These are phyloP conservation scores for Wickerhamomyces sydowiorum DNA, from an alignment of 805 yeast species.

Conservation along the genomic window DNA sequence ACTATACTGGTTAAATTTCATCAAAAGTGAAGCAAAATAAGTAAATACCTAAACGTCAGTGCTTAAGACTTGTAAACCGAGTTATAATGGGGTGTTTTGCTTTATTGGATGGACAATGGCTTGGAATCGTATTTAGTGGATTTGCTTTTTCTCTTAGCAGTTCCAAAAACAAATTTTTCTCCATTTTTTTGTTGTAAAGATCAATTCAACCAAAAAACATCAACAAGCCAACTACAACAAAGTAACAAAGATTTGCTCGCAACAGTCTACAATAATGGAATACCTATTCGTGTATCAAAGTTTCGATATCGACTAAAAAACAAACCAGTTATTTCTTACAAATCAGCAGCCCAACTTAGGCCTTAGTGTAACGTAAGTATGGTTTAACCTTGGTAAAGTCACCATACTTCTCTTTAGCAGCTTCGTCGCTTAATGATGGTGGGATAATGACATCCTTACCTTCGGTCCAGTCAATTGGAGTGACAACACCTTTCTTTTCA, in stretches of 20 bases:
- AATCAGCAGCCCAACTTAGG: slow-evolving; percentile 7
- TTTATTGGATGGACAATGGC: too few relatives aligned
- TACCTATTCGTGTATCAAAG: too few relatives aligned
- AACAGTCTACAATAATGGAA: too few relatives aligned
- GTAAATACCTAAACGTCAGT: too few relatives aligned
- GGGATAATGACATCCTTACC: slow-evolving; percentile 93
- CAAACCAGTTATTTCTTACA: background rate
- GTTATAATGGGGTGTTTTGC: too few relatives aligned
- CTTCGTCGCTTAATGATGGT: slow-evolving; percentile 75
- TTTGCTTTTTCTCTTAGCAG: background rate
- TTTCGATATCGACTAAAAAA: background rate
- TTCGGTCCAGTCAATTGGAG: slow-evolving; percentile 87
- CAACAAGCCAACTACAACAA: too few relatives aligned
- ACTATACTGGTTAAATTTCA: background rate
- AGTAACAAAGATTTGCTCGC: too few relatives aligned
- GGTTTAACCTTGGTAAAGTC: slow-evolving; percentile 84
- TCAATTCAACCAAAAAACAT: too few relatives aligned
- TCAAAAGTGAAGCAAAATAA: too few relatives aligned
- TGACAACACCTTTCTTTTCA: slow-evolving; percentile 77
- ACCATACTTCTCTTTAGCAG: slow-evolving; percentile 77
- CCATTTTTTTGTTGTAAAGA: background rate
- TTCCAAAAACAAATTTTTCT: slow-evolving; percentile 1
- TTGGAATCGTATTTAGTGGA: too few relatives aligned
- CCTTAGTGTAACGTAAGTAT: slow-evolving; percentile 70
- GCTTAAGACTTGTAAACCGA: too few relatives aligned